A percentile compares a stretch with the other conserved stretches of the same genome.
Conservation (phyloP, 2,329 filamentous ascomycete genomes). For the Chaetothyriales sp. region DNA sequence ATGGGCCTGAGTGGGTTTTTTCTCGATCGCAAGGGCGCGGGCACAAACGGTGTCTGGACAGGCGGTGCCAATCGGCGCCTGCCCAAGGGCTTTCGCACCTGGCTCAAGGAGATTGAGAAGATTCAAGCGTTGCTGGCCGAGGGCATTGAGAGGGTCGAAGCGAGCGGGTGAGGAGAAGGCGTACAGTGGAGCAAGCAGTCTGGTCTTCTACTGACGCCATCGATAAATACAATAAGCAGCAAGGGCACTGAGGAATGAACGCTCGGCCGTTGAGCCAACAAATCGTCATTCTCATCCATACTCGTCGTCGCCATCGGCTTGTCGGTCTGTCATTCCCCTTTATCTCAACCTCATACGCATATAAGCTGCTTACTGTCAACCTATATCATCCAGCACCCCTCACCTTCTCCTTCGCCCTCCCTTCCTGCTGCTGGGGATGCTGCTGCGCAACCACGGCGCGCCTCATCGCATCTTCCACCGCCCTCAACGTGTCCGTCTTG, state of each 20-base stretch:
- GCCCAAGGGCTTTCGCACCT: constrained; percentile 24
- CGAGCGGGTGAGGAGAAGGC: not conserved
- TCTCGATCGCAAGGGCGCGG: constrained; percentile 2
- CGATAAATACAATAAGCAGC: too few relatives aligned
- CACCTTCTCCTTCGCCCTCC: constrained; percentile 1
- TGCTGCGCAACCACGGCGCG: constrained; percentile 39
- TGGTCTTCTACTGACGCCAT: not conserved
- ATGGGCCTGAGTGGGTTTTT: constrained; percentile 26
- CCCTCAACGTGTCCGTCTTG: constrained; percentile 72
- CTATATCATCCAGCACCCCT: constrained; percentile 17
- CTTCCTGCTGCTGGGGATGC: constrained; percentile 10
- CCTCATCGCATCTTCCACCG: constrained; percentile 73
- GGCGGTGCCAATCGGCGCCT: constrained; percentile 6
- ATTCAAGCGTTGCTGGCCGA: constrained; percentile 24
- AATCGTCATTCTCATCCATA: not conserved
- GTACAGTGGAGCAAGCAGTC: not conserved
- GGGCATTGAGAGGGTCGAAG: constrained; percentile 7
- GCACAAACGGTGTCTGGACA: constrained; percentile 11
- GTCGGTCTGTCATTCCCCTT: not conserved
- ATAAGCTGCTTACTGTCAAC: constrained; percentile 2
- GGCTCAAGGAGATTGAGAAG: constrained; percentile 24
- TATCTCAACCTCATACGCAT: not conserved
- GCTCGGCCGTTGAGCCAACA: not conserved
- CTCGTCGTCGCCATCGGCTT: not conserved
- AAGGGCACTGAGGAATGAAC: not conserved